Conservation (phyloP, 2,329 filamentous ascomycete genomes). For the Trichocomaceae sp. region DNA sequence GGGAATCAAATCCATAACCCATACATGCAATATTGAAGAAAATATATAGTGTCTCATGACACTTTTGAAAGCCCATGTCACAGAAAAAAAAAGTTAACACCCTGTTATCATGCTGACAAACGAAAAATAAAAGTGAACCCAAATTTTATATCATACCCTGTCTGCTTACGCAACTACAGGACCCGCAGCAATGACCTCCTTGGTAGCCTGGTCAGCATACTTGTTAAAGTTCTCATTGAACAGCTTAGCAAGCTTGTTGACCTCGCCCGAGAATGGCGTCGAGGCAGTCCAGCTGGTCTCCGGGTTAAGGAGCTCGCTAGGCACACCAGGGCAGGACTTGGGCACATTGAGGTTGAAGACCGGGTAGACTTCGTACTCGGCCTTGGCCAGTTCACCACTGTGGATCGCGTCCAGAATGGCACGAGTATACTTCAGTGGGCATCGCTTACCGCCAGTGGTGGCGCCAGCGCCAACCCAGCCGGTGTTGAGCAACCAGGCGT, state of each 20-base stretch:
- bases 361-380: conserved; percentile 89
- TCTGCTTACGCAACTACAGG: conserved; percentile 25
- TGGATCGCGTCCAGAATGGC: conserved; percentile 98
- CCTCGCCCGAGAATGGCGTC: conserved; percentile 74
- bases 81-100: not conserved
- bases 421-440: conserved; percentile 96
- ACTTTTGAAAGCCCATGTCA: not conserved
- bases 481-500: conserved; percentile 98
- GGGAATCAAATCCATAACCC: conserved; percentile 8
- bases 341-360: conserved; percentile 97
- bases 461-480: conserved; percentile 93
- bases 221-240: conserved; percentile 99
- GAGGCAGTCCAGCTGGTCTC: conserved; percentile 85
- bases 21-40: not conserved
- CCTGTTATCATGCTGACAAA: conserved; percentile 1
- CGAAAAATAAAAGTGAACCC: not conserved
- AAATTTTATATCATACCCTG: not conserved
- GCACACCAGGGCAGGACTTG: conserved; percentile 81
- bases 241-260: conserved; percentile 79
- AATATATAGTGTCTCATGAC: not conserved
- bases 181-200: conserved; percentile 60
- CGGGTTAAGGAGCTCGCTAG: conserved; percentile 88
- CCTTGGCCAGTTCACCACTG: conserved; percentile 87
- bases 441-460: conserved; percentile 88
- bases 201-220: conserved; percentile 76